Percentiles rank a stretch among this genome's conserved stretches.
phyloP scores from a whole-genome alignment of 2,329 filamentous ascomycete genomes.

The Cytospora mali region DNA sequence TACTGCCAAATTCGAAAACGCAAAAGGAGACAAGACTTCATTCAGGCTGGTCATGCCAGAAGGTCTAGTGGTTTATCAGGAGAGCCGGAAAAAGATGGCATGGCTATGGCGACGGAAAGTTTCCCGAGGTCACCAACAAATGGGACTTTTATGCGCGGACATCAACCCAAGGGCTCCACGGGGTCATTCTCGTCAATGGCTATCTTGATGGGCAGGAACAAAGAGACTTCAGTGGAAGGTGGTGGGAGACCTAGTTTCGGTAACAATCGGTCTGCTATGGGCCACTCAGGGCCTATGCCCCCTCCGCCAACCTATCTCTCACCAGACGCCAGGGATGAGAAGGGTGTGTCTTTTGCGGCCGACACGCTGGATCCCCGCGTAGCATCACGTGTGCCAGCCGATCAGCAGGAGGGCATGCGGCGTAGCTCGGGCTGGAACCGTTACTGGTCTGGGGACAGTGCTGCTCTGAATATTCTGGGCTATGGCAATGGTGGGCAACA shows the following conservation, averaged over 20 bases:
- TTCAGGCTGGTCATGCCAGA: slow-evolving; percentile 49
- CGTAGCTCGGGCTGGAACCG: slow-evolving; percentile 76
- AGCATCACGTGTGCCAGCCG: slow-evolving; percentile 37
- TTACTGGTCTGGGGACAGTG: slow-evolving; percentile 76
- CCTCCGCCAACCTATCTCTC: slow-evolving; percentile 20
- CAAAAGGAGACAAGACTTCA: slow-evolving; percentile 57
- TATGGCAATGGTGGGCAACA: slow-evolving; percentile 50
- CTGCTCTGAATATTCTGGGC: slow-evolving; percentile 63
- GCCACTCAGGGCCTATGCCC: slow-evolving; percentile 26
- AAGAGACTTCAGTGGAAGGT: slow-evolving; percentile 17
- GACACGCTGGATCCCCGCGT: slow-evolving; percentile 41
- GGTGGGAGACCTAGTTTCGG: slow-evolving; percentile 10
- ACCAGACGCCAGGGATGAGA: slow-evolving; percentile 42
- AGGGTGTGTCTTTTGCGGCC: slow-evolving; percentile 44
- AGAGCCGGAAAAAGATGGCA: slow-evolving; percentile 59
- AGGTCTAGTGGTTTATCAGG: slow-evolving; percentile 44
- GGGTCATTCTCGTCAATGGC: slow-evolving; percentile 66
- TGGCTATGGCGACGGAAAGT: slow-evolving; percentile 50
- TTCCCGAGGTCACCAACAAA: slow-evolving; percentile 38
- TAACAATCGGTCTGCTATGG: slow-evolving; percentile 56
- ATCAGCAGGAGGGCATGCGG: slow-evolving; percentile 48
- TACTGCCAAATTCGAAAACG: slow-evolving; percentile 68
- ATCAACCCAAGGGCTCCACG: slow-evolving; percentile 55
- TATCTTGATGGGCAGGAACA: slow-evolving; percentile 64
- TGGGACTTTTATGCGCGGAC: slow-evolving; percentile 50